These are phyloP conservation scores for Huiozyma naganishii DNA, from an alignment of 805 yeast species.

Conservation along the genomic window DNA sequence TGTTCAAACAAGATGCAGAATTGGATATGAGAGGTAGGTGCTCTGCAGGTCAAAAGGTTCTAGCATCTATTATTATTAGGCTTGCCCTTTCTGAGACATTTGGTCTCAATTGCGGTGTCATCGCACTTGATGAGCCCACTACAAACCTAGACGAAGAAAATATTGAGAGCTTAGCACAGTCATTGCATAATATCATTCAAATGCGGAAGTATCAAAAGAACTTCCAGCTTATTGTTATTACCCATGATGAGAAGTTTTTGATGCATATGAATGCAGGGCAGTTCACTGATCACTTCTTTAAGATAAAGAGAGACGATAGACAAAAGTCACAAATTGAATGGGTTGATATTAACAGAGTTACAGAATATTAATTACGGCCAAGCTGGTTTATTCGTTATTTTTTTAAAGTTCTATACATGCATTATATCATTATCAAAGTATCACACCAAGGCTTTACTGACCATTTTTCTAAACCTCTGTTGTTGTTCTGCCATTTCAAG, in stretches of 20 bases:
- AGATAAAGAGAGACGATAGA: slow-evolving; percentile 67
- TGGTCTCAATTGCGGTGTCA: slow-evolving; percentile 89
- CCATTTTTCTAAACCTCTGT: slow-evolving; percentile 19
- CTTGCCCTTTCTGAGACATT: slow-evolving; percentile 91
- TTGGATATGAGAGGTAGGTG: slow-evolving; percentile 97
- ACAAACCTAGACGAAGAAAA: slow-evolving; percentile 88
- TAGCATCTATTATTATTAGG: slow-evolving; percentile 85
- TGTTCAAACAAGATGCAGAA: slow-evolving; percentile 87
- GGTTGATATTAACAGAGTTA: slow-evolving; percentile 34
- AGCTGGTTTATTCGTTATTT: neutral
- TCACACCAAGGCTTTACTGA: neutral
- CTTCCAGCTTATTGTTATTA: slow-evolving; percentile 89
- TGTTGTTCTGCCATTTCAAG: slow-evolving; percentile 30
- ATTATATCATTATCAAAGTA: no score
- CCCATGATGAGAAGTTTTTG: slow-evolving; percentile 90
- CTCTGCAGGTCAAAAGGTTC: slow-evolving; percentile 93
- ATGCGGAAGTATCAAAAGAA: slow-evolving; percentile 68
- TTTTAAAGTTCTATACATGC: no score
- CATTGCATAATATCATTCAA: slow-evolving; percentile 65
- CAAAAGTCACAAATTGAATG: slow-evolving; percentile 70
- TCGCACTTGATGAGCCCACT: slow-evolving; percentile 96
- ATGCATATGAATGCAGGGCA: slow-evolving; percentile 74
- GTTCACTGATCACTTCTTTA: slow-evolving; percentile 79
- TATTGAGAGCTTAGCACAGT: slow-evolving; percentile 74
- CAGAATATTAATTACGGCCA: slow-evolving; percentile 7